A percentile compares a stretch with the other conserved stretches of the same genome.
Conservation (phyloP, 1,284 basidiomycete species). For the Cryptococcus depauperatus region DNA sequence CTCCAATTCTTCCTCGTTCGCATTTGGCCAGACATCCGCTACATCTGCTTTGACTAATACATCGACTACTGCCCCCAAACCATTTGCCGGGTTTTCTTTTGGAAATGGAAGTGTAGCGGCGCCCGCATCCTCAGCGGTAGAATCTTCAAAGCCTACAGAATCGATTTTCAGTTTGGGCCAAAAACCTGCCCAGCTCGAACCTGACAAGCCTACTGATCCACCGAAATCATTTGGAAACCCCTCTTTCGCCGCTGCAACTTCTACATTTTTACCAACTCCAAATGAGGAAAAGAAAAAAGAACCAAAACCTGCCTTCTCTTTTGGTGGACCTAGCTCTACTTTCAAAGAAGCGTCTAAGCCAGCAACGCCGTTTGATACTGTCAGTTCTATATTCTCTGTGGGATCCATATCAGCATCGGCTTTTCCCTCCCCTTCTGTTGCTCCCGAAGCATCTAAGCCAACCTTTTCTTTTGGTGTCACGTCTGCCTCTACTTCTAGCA, state of each 20-base stretch:
- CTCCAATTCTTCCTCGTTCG: slow-evolving; percentile 5
- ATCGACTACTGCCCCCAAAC: slow-evolving; percentile 9
- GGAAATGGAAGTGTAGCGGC: slow-evolving; percentile 10
- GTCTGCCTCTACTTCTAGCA: slow-evolving; percentile 13
- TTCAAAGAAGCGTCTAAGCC: slow-evolving; percentile 8
- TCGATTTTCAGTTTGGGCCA: background rate
- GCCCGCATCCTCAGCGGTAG: slow-evolving; percentile 11
- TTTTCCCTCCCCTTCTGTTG: slow-evolving; percentile 7
- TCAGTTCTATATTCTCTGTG: too few relatives aligned
- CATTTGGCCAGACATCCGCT: slow-evolving; percentile 6
- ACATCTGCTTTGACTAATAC: slow-evolving; percentile 7
- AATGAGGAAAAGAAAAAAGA: background rate
- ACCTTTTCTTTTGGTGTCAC: slow-evolving; percentile 13
- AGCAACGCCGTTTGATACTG: slow-evolving; percentile 2
- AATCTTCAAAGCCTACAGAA: slow-evolving; percentile 3
- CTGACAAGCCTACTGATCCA: slow-evolving; percentile 2
- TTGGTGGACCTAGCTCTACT: background rate
- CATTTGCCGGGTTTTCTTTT: slow-evolving; percentile 25
- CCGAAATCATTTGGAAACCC: slow-evolving; percentile 25
- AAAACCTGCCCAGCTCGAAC: slow-evolving; percentile 6
- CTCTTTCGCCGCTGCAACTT: slow-evolving; percentile 14
- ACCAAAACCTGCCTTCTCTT: background rate
- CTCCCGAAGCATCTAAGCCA: slow-evolving; percentile 7
- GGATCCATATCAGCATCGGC: too few relatives aligned
- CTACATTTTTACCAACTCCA: too few relatives aligned